These are phyloP conservation scores for Lepidium africanum DNA, from an alignment of 345 rosid genomes.

Conservation along the genomic window DNA sequence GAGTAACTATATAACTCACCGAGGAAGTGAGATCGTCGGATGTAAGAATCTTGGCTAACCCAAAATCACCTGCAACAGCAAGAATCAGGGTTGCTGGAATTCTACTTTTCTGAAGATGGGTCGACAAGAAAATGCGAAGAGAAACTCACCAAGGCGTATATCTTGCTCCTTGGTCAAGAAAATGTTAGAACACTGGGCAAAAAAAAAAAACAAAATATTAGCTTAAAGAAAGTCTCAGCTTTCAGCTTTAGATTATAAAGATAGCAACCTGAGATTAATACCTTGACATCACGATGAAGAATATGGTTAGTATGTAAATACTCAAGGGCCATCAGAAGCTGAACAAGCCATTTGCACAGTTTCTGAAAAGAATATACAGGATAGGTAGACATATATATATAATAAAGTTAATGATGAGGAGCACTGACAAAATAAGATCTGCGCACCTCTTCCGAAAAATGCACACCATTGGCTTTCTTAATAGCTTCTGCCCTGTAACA, in stretches of 20 bases:
- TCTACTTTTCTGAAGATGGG: constrained; percentile 1
- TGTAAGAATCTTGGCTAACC: constrained; percentile 83
- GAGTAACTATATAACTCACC: constrained; percentile 35
- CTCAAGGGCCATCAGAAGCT: constrained; percentile 88
- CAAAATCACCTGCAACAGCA: constrained; percentile 71
- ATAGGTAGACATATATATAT: not conserved
- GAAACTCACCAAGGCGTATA: constrained; percentile 70
- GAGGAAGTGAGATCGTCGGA: constrained; percentile 89
- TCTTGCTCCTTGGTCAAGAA: constrained; percentile 76
- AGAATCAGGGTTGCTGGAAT: not conserved
- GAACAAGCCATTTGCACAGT: constrained; percentile 85
- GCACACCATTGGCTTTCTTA: constrained; percentile 65
- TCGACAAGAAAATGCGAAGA: not conserved
- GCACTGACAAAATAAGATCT: not conserved
- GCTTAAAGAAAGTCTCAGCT: not conserved
- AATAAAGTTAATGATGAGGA: not conserved
- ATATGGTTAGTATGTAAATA: constrained; percentile 78
- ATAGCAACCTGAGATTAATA: constrained; percentile 14
- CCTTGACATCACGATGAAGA: constrained; percentile 98
- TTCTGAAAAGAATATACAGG: constrained; percentile 37
- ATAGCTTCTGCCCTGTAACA: constrained; percentile 74
- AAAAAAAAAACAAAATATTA: not conserved
- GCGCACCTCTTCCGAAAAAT: constrained; percentile 68
- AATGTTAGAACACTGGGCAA: constrained; percentile 74
- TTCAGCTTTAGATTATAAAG: not conserved